phyloP scores from a whole-genome alignment of 306 rosid genomes.

The Cucurbita moschata region DNA sequence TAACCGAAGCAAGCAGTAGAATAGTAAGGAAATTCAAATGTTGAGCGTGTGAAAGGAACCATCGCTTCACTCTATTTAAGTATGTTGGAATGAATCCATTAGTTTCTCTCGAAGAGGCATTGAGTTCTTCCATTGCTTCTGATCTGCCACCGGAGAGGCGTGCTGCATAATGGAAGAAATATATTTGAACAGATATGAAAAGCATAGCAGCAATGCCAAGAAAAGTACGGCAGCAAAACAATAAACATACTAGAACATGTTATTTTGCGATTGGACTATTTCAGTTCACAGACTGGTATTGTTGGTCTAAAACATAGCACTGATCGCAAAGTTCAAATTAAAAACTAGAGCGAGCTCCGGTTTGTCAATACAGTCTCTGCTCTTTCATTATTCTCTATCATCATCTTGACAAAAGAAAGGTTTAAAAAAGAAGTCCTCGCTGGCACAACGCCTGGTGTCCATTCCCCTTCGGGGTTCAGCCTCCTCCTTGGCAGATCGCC shows the following conservation, averaged over 20 bases:
- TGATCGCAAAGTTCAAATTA: not conserved
- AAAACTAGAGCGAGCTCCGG: not conserved
- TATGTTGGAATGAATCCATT: slow-evolving; percentile 36
- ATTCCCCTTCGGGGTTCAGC: too few species aligned
- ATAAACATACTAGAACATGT: not conserved
- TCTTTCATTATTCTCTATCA: too few species aligned
- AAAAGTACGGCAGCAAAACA: not conserved
- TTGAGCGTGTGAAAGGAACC: slow-evolving; percentile 72
- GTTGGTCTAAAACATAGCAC: not conserved
- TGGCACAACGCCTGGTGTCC: too few species aligned
- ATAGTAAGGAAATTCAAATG: slow-evolving; percentile 73
- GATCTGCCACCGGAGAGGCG: slow-evolving; percentile 48
- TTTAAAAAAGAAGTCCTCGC: not conserved
- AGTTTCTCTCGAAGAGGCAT: slow-evolving; percentile 34
- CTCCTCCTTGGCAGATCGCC: too few species aligned
- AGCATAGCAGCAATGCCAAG: not conserved
- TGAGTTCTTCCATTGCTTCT: slow-evolving; percentile 62
- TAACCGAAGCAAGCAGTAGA: slow-evolving; percentile 93
- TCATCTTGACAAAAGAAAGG: not conserved
- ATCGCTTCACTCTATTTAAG: slow-evolving; percentile 43
- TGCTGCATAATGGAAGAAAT: slow-evolving; percentile 33
- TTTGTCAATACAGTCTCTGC: not conserved
- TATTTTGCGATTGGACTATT: not conserved
- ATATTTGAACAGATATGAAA: slow-evolving; percentile 8
- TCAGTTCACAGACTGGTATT: not conserved